Evolutionary conservation across 495 filamentous ascomycete species (phyloP), one percentile per base, ranked within the genome.

Genomic region (Lepidopterella palustris): DNA sequence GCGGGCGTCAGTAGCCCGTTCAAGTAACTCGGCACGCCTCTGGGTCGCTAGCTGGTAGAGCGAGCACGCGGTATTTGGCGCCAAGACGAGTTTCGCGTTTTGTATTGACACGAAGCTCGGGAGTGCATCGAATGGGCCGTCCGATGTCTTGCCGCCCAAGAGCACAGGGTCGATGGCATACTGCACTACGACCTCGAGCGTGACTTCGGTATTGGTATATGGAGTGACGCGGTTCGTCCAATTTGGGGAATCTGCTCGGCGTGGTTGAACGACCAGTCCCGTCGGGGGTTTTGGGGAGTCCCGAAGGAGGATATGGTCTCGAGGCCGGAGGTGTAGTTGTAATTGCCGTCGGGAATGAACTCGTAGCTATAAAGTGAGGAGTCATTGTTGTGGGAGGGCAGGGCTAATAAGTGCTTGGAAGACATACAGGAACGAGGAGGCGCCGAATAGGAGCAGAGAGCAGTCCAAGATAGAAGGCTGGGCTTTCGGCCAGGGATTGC

Each of bases 391-490:
- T 42, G 10, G 35, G 35, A 15, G 10, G 35, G 18, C 13, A 18
- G 15, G 15, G 10, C 9, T 11, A 11, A 42, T 42, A 18, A 3
- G 10, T 42, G 35, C 35, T 10, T n/a, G n/a, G n/a, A n/a, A n/a
- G n/a, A n/a, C n/a, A n/a, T 13, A 42, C 23, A 77, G 62, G 70
- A 74, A 77, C 13, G 71, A 70, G 6, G 74, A 64, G 25, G 74
- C 74, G 45, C 72, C 72, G 62, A 64, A 74, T 0, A 77, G 65
- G 0, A 77, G 61, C 8, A 76, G 40, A 1, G 58, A 69, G 59
- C 9, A 71, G 72, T 27, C 73, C 72, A 54, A 76, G 75, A 62
- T 63, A 74, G 68, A 73, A 73, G 53, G 72, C 72, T 10, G 56
- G 52, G 58, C 74, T 77, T 45, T 74, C 64, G 1, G 52, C 61